Evolutionary conservation across 2,329 filamentous ascomycete species (phyloP).

Genomic region (Aspergillus calidoustus): DNA sequence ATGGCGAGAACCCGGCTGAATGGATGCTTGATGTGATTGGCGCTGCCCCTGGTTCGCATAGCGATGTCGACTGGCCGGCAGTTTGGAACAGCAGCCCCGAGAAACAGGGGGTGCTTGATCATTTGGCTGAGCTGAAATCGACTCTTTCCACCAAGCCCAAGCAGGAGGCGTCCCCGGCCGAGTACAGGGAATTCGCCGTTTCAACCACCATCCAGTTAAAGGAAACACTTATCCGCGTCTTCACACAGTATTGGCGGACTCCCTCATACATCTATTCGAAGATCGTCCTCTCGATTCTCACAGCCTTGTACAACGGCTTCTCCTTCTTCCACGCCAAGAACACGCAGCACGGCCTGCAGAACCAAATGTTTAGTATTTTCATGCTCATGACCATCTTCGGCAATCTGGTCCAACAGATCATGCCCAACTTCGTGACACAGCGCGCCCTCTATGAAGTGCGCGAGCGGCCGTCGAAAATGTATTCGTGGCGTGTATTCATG

Average conservation of each 20-base stretch:
- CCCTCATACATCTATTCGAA: conserved; percentile 90
- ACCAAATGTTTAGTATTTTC: conserved; percentile 91
- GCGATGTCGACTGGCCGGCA: conserved; percentile 68
- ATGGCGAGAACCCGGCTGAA: conserved; percentile 73
- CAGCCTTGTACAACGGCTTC: conserved; percentile 80
- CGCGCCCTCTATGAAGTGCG: conserved; percentile 64
- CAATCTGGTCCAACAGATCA: conserved; percentile 57
- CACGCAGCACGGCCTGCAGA: conserved; percentile 79
- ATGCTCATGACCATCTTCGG: conserved; percentile 83
- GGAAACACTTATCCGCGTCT: conserved; percentile 74
- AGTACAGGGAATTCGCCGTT: conserved; percentile 79
- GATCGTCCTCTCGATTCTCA: conserved; percentile 66
- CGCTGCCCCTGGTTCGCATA: conserved; percentile 66
- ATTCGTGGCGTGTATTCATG: conserved; percentile 76
- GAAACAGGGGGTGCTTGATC: conserved; percentile 59
- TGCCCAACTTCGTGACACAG: conserved; percentile 63
- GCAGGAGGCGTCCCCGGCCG: conserved; percentile 53
- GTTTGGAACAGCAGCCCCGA: conserved; percentile 65
- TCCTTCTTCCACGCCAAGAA: conserved; percentile 77
- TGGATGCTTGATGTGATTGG: conserved; percentile 68
- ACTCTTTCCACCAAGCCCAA: conserved; percentile 45
- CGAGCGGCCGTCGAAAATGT: conserved; percentile 68
- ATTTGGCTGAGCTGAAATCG: conserved; percentile 58
- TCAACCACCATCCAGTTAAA: conserved; percentile 70
- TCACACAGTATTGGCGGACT: conserved; percentile 90